These are phyloP conservation scores for Penicillium sp. DNA, from an alignment of 2,329 filamentous ascomycete genomes.

Conservation along the genomic window DNA sequence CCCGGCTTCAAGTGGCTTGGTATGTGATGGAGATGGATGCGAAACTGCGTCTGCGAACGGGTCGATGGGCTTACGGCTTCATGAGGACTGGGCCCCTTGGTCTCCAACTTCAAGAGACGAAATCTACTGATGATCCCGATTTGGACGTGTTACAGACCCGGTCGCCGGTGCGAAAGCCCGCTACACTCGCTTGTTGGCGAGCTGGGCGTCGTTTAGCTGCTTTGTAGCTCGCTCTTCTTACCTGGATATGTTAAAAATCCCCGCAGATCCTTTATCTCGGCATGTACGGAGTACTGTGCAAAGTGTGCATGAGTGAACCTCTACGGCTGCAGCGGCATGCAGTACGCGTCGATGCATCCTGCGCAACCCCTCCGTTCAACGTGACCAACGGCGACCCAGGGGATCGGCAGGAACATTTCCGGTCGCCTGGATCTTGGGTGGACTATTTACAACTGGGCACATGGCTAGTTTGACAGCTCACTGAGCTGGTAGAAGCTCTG, in stretches of 20 bases:
- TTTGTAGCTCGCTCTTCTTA: background rate
- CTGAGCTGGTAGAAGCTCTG: background rate
- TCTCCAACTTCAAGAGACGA: background rate
- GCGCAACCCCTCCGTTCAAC: background rate
- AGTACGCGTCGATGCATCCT: slow-evolving; percentile 2
- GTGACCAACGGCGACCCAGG: background rate
- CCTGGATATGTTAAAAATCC: background rate
- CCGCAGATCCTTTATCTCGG: background rate
- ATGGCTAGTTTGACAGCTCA: background rate
- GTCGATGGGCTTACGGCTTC: background rate
- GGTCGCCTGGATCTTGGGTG: slow-evolving; percentile 14
- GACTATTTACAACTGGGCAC: slow-evolving; percentile 11
- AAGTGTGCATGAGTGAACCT: too few species aligned
- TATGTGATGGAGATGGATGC: background rate
- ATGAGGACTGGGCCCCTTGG: background rate
- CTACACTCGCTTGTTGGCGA: background rate
- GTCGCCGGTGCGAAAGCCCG: background rate
- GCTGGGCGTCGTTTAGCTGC: background rate
- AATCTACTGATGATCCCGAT: background rate
- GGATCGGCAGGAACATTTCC: slow-evolving; percentile 18
- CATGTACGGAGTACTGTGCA: too few species aligned
- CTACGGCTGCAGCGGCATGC: background rate
- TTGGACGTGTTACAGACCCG: background rate
- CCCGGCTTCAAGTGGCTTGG: background rate
- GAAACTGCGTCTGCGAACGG: background rate